A percentile compares a stretch with the other conserved stretches of the same genome.
phyloP scores from a whole-genome alignment of 331 rosid species.

The Malus hybrid region DNA sequence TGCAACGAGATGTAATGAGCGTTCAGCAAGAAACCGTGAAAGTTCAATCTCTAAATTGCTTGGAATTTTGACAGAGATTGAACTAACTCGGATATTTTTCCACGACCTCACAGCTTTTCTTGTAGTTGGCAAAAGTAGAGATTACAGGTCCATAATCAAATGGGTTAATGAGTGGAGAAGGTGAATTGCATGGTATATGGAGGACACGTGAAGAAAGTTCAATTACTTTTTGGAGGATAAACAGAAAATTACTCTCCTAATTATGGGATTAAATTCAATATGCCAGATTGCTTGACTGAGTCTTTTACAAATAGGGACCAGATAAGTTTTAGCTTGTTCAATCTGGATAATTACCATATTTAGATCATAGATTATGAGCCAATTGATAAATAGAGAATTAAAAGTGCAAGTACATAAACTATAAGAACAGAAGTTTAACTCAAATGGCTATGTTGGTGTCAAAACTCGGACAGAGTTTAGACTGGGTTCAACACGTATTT shows the following conservation, averaged over 20 bases:
- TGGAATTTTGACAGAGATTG: constrained; percentile 4
- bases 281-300: constrained; percentile 26
- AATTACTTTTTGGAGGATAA: constrained; percentile 10
- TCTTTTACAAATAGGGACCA: constrained; percentile 5
- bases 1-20: background rate
- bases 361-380: background rate
- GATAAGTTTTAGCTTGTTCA: background rate
- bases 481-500: too few relatives aligned
- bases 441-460: too few relatives aligned
- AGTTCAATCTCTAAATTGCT: constrained; percentile 2
- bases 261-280: constrained; percentile 1
- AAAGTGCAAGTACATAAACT: too few relatives aligned
- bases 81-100: constrained; percentile 10
- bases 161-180: constrained; percentile 27
- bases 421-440: too few relatives aligned
- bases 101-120: constrained; percentile 8
- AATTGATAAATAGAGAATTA: background rate
- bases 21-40: constrained; percentile 11
- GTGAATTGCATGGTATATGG: constrained; percentile 1
- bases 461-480: too few relatives aligned
- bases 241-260: constrained; percentile 15
- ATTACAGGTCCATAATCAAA: constrained; percentile 22
- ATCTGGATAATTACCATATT: background rate
- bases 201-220: constrained; percentile 26
- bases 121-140: constrained; percentile 22